A percentile compares a stretch with the other conserved stretches of the same genome.
Conservation (phyloP, 2,329 filamentous ascomycete genomes). For the Clarireedia paspali region DNA sequence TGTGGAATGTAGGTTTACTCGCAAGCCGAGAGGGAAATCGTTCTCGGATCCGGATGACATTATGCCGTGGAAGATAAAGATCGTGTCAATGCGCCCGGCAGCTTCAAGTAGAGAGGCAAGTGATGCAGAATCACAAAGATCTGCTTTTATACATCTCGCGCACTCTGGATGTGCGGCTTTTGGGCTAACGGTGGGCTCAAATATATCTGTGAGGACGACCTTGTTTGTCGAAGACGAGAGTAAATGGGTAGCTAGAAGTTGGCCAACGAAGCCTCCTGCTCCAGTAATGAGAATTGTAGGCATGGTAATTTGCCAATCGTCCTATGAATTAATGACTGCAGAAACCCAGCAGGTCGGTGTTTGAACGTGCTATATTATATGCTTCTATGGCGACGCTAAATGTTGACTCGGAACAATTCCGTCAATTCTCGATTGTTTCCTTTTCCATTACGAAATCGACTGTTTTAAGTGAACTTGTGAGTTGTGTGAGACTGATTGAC, state of each 20-base stretch:
- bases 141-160: conserved; percentile 24
- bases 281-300: conserved; percentile 53
- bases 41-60: conserved; percentile 57
- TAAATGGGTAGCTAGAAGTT: conserved; percentile 49
- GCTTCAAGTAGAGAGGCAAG: conserved; percentile 27
- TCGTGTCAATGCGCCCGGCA: conserved; percentile 32
- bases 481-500: no score
- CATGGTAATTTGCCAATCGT: conserved; percentile 3
- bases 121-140: conserved; percentile 30
- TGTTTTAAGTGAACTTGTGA: no score
- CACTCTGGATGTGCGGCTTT: conserved; percentile 25
- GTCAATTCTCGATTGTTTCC: no score
- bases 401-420: no score
- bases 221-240: conserved; percentile 34
- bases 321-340: no score
- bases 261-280: conserved; percentile 57
- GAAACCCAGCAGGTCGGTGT: no score
- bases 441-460: no score
- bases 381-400: no score
- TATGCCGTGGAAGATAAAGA: conserved; percentile 56
- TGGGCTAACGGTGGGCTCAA: conserved; percentile 42
- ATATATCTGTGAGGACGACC: conserved; percentile 49
- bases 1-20: conserved; percentile 52
- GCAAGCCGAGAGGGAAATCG: conserved; percentile 45
- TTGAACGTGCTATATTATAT: no score